phyloP scores from a whole-genome alignment of 352 stramenopile species.

The Pythium vanterpoolii region DNA sequence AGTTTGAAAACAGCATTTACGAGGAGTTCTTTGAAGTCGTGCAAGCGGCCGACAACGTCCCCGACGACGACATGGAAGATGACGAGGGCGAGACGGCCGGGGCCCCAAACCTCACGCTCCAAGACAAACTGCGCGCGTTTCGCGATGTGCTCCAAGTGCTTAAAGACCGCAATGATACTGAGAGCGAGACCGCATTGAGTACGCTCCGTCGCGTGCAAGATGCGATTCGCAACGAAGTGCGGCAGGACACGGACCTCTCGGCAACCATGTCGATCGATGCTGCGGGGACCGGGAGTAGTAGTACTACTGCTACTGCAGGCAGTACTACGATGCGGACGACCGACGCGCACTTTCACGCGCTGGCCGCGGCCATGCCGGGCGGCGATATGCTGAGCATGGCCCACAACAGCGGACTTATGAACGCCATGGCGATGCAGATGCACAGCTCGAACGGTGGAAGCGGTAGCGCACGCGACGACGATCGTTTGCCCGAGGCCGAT shows the following conservation, averaged over 20 bases:
- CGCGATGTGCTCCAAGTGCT: conserved; percentile 71
- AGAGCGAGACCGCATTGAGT: conserved; percentile 47
- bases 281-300: neutral
- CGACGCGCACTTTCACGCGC: conserved; percentile 11
- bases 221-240: conserved; percentile 35
- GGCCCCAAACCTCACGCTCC: conserved; percentile 45
- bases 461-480: conserved; percentile 2
- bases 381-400: conserved; percentile 19
- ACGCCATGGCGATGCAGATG: conserved; percentile 24
- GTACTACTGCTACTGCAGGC: neutral
- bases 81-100: conserved; percentile 33
- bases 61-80: conserved; percentile 61
- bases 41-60: conserved; percentile 55
- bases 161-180: conserved; percentile 64
- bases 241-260: conserved; percentile 18
- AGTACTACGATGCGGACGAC: no score
- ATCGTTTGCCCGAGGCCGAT: conserved; percentile 11
- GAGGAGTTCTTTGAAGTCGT: conserved; percentile 86
- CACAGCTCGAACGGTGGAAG: conserved; percentile 1
- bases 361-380: neutral
- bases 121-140: conserved; percentile 81
- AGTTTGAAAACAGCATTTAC: conserved; percentile 67
- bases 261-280: conserved; percentile 20
- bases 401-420: conserved; percentile 19
- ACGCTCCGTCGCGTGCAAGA: conserved; percentile 63